Evolutionary conservation across 495 filamentous ascomycete species (phyloP).

Genomic region (Penicillium alfredii): DNA sequence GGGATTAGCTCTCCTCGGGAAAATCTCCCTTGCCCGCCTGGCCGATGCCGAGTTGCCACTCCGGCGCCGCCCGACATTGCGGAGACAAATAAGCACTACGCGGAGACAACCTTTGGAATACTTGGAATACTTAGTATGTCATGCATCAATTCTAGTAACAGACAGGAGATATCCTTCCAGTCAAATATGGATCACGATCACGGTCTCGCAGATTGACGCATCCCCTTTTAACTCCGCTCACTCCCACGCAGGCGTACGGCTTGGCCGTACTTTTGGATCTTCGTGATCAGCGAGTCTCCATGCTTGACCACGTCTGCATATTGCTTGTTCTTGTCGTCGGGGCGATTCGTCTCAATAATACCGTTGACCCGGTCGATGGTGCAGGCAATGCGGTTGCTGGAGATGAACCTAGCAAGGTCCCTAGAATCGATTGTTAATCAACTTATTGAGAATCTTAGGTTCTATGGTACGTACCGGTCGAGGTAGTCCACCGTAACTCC

Average conservation of each 20-base stretch:
- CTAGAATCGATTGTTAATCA: slow-evolving; percentile 38
- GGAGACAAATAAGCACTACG: too few relatives aligned
- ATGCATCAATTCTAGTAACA: slow-evolving; percentile 1
- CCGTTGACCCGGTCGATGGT: slow-evolving; percentile 97
- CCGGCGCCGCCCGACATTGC: slow-evolving; percentile 19
- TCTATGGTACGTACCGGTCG: slow-evolving; percentile 69
- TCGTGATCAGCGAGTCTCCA: slow-evolving; percentile 94
- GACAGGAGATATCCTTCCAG: slow-evolving; percentile 4
- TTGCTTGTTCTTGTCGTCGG: slow-evolving; percentile 98
- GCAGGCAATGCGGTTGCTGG: slow-evolving; percentile 85
- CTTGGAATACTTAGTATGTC: too few relatives aligned
- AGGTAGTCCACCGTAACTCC: slow-evolving; percentile 93
- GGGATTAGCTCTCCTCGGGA: slow-evolving; percentile 15
- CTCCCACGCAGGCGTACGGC: slow-evolving; percentile 89
- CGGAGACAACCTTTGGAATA: too few relatives aligned
- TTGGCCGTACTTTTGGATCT: slow-evolving; percentile 98
- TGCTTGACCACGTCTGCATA: slow-evolving; percentile 96
- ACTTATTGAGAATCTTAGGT: neutral
- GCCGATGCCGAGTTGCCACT: slow-evolving; percentile 1
- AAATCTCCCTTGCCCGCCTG: slow-evolving; percentile 12
- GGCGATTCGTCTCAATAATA: slow-evolving; percentile 94
- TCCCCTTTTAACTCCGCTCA: slow-evolving; percentile 79
- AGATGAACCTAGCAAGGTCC: slow-evolving; percentile 95
- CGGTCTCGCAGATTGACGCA: too few relatives aligned
- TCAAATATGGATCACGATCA: too few relatives aligned